Evolutionary conservation across 345 rosid genomes (phyloP).

Genomic region (Rubroshorea leprosula): DNA sequence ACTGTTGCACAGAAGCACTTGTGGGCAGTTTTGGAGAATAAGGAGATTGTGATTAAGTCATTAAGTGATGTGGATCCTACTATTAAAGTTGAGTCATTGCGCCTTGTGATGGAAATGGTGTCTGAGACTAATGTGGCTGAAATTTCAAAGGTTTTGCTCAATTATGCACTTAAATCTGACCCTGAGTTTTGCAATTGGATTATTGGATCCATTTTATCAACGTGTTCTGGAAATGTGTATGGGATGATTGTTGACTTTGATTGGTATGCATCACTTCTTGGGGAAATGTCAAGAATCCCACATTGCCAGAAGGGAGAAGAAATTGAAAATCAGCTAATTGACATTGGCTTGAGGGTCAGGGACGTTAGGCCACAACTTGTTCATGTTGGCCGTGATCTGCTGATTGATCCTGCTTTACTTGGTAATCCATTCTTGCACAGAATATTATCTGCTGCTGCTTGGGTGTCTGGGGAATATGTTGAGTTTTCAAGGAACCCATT

Average conservation of each 20-base stretch:
- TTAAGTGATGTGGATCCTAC: conserved; percentile 80
- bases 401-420: conserved; percentile 97
- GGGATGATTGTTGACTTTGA: conserved; percentile 80
- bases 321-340: conserved; percentile 83
- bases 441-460: conserved; percentile 85
- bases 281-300: conserved; percentile 81
- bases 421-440: conserved; percentile 74
- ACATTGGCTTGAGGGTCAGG: conserved; percentile 80
- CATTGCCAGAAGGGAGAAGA: conserved; percentile 80
- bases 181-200: conserved; percentile 82
- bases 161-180: conserved; percentile 83
- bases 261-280: conserved; percentile 86
- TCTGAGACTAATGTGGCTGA: conserved; percentile 75
- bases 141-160: conserved; percentile 67
- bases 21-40: conserved; percentile 86
- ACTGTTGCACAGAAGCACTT: conserved; percentile 58
- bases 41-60: conserved; percentile 79
- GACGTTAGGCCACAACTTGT: conserved; percentile 86
- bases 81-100: conserved; percentile 73
- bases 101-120: conserved; percentile 80
- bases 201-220: conserved; percentile 66
- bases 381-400: conserved; percentile 57
- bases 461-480: conserved; percentile 88
- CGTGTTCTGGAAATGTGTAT: conserved; percentile 61
- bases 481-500: conserved; percentile 55